A percentile compares a stretch with the other conserved stretches of the same genome.
These are phyloP conservation scores for Thymus mandschuricus DNA, from an alignment of 257 asterid species.

Conservation along the genomic window DNA sequence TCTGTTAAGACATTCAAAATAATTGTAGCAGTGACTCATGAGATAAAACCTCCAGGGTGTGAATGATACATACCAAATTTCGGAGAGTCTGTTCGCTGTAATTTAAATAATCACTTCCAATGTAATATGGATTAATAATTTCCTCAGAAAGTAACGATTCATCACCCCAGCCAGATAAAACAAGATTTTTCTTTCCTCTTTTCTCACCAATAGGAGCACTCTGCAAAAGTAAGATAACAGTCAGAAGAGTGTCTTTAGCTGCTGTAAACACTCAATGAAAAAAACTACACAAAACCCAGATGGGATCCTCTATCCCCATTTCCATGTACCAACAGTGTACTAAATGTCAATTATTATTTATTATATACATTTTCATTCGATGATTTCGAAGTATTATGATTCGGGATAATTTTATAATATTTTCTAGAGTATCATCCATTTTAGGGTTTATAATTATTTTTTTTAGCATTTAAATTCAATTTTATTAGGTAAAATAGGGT, in stretches of 20 bases:
- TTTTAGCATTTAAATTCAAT: too few species aligned
- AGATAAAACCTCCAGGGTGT: constrained; percentile 16
- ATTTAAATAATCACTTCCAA: constrained; percentile 53
- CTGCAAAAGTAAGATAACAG: constrained; percentile 48
- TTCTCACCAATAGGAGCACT: constrained; percentile 76
- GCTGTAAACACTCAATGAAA: constrained; percentile 17
- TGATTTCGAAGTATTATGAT: too few species aligned
- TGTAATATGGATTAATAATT: constrained; percentile 65
- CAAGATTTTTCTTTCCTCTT: constrained; percentile 90
- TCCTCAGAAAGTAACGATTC: constrained; percentile 87
- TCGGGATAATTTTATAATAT: background rate
- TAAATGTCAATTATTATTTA: too few species aligned
- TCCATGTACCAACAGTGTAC: too few species aligned
- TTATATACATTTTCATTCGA: too few species aligned
- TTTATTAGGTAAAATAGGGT: too few species aligned
- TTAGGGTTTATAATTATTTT: too few species aligned
- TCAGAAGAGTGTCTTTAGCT: constrained; percentile 5
- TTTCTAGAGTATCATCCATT: too few species aligned
- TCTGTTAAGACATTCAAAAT: constrained; percentile 53
- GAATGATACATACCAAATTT: constrained; percentile 66
- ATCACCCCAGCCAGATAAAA: constrained; percentile 96
- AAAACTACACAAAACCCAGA: background rate
- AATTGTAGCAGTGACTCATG: constrained; percentile 16
- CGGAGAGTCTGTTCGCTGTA: constrained; percentile 78
- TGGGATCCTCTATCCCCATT: too few species aligned